Evolutionary conservation across 2,329 filamentous ascomycete species (phyloP).

Genomic region (Cladosporium sp.): DNA sequence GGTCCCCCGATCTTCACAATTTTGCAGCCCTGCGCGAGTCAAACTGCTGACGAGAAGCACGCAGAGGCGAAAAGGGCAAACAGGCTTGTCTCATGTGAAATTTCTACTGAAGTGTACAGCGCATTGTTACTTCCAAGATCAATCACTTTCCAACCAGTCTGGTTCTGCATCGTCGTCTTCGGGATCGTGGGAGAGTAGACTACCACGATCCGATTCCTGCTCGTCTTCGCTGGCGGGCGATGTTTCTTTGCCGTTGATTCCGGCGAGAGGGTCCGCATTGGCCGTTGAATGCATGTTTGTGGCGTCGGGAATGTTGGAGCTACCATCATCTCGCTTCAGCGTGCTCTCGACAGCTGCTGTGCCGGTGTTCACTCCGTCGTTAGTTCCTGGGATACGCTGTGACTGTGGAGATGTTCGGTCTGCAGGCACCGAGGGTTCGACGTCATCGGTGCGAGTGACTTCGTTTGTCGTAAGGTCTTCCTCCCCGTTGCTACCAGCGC

Average conservation of each 20-base stretch:
- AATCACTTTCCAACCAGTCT: slow-evolving; percentile 52
- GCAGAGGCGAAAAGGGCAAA: too few species aligned
- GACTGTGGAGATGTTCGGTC: too few species aligned
- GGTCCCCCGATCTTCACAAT: too few species aligned
- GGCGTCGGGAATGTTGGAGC: not conserved
- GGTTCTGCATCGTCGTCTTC: slow-evolving; percentile 64
- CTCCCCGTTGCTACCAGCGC: not conserved
- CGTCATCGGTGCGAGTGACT: too few species aligned
- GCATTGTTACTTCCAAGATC: not conserved
- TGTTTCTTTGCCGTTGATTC: not conserved
- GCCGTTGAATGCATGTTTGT: not conserved
- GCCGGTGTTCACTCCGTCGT: not conserved
- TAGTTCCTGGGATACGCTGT: too few species aligned
- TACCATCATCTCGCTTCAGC: not conserved
- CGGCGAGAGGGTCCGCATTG: not conserved
- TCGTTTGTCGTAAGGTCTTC: too few species aligned
- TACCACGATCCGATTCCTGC: slow-evolving; percentile 42
- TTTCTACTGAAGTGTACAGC: not conserved
- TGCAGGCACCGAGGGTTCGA: too few species aligned
- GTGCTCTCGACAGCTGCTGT: not conserved
- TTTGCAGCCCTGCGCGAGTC: too few species aligned
- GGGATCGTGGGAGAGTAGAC: slow-evolving; percentile 57
- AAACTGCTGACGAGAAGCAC: too few species aligned
- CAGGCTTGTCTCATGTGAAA: too few species aligned
- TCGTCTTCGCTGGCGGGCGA: not conserved